Conservation (phyloP, 1,139 yeast species). For the Kurtzmaniella quercitrusa region DNA sequence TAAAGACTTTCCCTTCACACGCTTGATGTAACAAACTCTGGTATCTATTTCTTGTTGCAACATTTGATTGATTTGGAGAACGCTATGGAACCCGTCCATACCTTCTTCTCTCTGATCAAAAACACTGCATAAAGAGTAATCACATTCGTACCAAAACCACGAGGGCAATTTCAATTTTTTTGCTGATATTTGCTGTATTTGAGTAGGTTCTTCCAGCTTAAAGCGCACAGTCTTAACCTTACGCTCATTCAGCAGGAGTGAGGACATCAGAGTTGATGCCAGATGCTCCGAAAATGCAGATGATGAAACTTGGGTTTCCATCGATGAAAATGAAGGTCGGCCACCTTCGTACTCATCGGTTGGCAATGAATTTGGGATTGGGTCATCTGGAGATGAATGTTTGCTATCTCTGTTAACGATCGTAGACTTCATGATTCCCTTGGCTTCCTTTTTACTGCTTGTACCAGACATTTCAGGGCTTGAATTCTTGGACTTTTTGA, state of each 20-base stretch:
- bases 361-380: background rate
- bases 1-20: slow-evolving; percentile 19
- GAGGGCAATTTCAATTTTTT: slow-evolving; percentile 12
- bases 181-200: background rate
- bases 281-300: slow-evolving; percentile 11
- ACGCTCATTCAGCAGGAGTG: slow-evolving; percentile 6
- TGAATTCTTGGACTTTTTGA: background rate
- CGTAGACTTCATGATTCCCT: background rate
- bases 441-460: background rate
- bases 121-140: slow-evolving; percentile 25
- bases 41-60: slow-evolving; percentile 14
- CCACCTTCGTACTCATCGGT: slow-evolving; percentile 1
- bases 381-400: background rate
- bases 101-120: slow-evolving; percentile 24
- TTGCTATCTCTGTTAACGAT: background rate
- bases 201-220: slow-evolving; percentile 10
- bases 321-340: slow-evolving; percentile 13
- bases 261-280: slow-evolving; percentile 12
- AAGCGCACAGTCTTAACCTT: slow-evolving; percentile 10
- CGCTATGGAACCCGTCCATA: slow-evolving; percentile 17
- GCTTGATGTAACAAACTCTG: slow-evolving; percentile 31
- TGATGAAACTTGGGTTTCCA: slow-evolving; percentile 13
- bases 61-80: slow-evolving; percentile 24
- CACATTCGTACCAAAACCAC: slow-evolving; percentile 40
- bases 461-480: background rate